These are phyloP conservation scores for Nemania bipapillata DNA, from an alignment of 2,329 filamentous ascomycete genomes.

Conservation along the genomic window DNA sequence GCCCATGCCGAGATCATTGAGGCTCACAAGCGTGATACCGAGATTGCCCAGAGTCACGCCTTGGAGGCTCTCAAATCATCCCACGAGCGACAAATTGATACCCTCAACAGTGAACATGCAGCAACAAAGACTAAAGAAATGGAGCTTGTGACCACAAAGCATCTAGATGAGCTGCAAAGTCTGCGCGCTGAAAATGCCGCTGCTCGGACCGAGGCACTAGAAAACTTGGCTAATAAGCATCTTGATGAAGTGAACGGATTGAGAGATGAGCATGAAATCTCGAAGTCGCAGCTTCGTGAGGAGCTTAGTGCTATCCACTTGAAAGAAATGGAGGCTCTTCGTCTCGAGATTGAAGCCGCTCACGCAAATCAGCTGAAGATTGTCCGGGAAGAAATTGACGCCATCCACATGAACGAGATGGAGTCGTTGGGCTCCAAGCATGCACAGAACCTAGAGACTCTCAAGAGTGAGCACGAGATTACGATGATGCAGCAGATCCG, in stretches of 20 bases:
- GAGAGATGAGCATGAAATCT: constrained; percentile 37
- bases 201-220: constrained; percentile 38
- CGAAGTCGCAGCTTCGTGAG: constrained; percentile 35
- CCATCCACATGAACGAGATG: constrained; percentile 41
- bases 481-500: constrained; percentile 35
- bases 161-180: constrained; percentile 44
- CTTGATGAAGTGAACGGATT: constrained; percentile 39
- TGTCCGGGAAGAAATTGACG: constrained; percentile 36
- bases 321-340: constrained; percentile 34
- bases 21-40: constrained; percentile 49
- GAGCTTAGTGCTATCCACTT: constrained; percentile 27
- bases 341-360: constrained; percentile 36
- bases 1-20: constrained; percentile 50
- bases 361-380: constrained; percentile 42
- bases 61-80: constrained; percentile 48
- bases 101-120: constrained; percentile 45
- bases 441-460: constrained; percentile 30
- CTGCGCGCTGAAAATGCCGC: constrained; percentile 43
- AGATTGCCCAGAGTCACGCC: constrained; percentile 44
- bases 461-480: constrained; percentile 36
- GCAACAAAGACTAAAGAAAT: constrained; percentile 43
- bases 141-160: constrained; percentile 41
- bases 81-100: constrained; percentile 46
- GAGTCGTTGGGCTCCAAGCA: constrained; percentile 37
- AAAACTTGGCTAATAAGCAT: constrained; percentile 38